Conservation (phyloP, 257 asterid species). For the Leonotis leonurus region DNA sequence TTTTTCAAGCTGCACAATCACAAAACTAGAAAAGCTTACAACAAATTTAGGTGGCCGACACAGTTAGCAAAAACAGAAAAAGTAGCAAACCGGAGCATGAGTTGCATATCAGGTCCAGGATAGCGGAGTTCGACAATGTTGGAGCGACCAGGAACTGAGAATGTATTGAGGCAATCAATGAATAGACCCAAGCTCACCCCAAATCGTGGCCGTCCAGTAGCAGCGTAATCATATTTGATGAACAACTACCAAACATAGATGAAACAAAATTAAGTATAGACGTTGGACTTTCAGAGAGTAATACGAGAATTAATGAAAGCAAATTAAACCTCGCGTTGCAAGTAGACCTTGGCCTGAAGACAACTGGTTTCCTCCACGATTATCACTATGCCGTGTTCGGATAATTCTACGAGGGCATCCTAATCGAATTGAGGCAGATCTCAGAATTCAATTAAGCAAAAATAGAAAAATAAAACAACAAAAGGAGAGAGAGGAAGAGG, state of each 20-base stretch:
- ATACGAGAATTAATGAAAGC: neutral
- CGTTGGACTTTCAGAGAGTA: neutral
- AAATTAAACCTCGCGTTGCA: slow-evolving; percentile 78
- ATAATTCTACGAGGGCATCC: slow-evolving; percentile 81
- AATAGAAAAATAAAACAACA: neutral
- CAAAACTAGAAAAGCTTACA: too few species aligned
- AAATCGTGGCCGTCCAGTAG: slow-evolving; percentile 85
- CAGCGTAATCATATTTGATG: slow-evolving; percentile 59
- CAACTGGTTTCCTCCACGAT: slow-evolving; percentile 89
- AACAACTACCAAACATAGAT: slow-evolving; percentile 43
- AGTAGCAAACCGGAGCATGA: slow-evolving; percentile 53
- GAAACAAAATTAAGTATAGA: neutral
- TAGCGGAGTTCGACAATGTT: slow-evolving; percentile 61
- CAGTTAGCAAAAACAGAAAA: neutral
- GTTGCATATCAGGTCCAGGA: slow-evolving; percentile 98
- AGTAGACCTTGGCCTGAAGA: slow-evolving; percentile 93
- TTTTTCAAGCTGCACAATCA: too few species aligned
- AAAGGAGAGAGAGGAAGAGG: neutral
- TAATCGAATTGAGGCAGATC: slow-evolving; percentile 17
- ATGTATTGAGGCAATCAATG: slow-evolving; percentile 76
- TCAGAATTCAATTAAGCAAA: neutral
- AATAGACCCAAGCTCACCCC: slow-evolving; percentile 89
- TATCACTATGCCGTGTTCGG: slow-evolving; percentile 88
- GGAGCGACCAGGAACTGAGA: slow-evolving; percentile 73
- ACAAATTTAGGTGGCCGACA: too few species aligned